Evolutionary conservation across 2,329 filamentous ascomycete genomes (phyloP), one percentile per base, ranked within the genome.

Genomic region (Malbranchea cinnamomea): DNA sequence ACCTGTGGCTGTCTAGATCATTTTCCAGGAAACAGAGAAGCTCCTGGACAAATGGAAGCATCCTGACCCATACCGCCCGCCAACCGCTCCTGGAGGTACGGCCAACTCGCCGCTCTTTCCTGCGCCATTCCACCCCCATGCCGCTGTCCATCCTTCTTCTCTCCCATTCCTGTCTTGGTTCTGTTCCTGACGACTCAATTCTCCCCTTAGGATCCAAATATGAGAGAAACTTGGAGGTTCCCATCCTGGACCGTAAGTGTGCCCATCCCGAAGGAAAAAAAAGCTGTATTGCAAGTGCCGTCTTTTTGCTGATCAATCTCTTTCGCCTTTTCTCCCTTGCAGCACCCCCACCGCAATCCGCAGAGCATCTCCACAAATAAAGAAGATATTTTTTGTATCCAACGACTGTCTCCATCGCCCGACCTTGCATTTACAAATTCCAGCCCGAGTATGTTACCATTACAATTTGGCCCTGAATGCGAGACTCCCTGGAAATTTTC

Each of bases 141-240:
- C n/a, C 10, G 18, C 11, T 13, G 23, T 39, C 35, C 11, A 30
- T 31, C 23, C 22, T 17, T 3, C 11, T n/a, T 10, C 22, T 11
- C 11, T 12, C 6, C 20, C 28, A 33, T 17, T 16, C 6, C 22
- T 31, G 23, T 22, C 19, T 13, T 39, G 12, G 28, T 29, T 29
- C 25, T 35, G 31, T 33, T 26, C n/a, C n/a, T n/a, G n/a, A n/a
- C n/a, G n/a, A n/a, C n/a, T n/a, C n/a, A n/a, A n/a, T n/a, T n/a
- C n/a, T n/a, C n/a, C n/a, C n/a, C n/a, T n/a, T 43, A 92, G 83
- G 84, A 43, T 93, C 83, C 41, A 95, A 95, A 68, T 95, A 79
- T 58, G 89, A 95, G 62, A 72, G 89, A 54, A 98, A 98, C 57
- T 55, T 95, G 32, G 81, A 83, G 19, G 69, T 72, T 34, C 84